A percentile compares a stretch with the other conserved stretches of the same genome.
phyloP scores from a whole-genome alignment of 1,284 basidiomycete genomes.

The Schizopora paradoxa region DNA sequence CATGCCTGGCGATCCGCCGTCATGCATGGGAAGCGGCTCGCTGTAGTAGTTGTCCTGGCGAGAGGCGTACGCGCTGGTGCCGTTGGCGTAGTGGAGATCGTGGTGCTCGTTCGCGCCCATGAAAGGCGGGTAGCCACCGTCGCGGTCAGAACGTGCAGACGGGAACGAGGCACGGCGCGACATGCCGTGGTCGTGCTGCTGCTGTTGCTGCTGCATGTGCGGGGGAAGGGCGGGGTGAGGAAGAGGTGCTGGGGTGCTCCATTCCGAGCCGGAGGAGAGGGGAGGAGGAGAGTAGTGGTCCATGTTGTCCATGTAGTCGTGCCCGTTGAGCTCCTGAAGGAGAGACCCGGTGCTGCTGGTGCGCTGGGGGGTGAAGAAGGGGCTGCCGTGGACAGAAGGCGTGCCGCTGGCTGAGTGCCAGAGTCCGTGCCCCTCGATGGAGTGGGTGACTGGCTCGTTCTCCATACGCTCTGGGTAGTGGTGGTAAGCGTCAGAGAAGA shows the following conservation, averaged over 20 bases:
- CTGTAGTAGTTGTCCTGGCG: slow-evolving; percentile 36
- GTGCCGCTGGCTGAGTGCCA: slow-evolving; percentile 26
- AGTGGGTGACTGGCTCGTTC: slow-evolving; percentile 33
- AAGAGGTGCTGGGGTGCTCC: slow-evolving; percentile 34
- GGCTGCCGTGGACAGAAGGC: slow-evolving; percentile 28
- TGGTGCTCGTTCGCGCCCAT: slow-evolving; percentile 28
- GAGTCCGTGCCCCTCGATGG: slow-evolving; percentile 15
- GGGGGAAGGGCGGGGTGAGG: slow-evolving; percentile 25
- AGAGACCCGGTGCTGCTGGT: slow-evolving; percentile 42
- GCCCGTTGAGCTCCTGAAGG: slow-evolving; percentile 60
- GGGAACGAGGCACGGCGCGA: slow-evolving; percentile 67
- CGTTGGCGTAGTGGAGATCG: slow-evolving; percentile 31
- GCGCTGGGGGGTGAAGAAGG: slow-evolving; percentile 32
- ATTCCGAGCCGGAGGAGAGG: slow-evolving; percentile 23
- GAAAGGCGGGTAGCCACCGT: slow-evolving; percentile 34
- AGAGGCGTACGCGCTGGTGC: slow-evolving; percentile 31
- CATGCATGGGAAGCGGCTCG: slow-evolving; percentile 35
- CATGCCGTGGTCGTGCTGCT: slow-evolving; percentile 38
- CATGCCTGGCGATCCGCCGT: slow-evolving; percentile 36
- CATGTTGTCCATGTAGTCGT: slow-evolving; percentile 32
- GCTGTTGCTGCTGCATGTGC: slow-evolving; percentile 23
- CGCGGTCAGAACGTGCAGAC: slow-evolving; percentile 60
- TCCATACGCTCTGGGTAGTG: slow-evolving; percentile 35
- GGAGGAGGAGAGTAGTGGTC: slow-evolving; percentile 33
- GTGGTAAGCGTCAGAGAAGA: slow-evolving; percentile 43